These are phyloP conservation scores for Sugiyamaella japonica DNA, from an alignment of 1,139 yeast species.

Conservation along the genomic window DNA sequence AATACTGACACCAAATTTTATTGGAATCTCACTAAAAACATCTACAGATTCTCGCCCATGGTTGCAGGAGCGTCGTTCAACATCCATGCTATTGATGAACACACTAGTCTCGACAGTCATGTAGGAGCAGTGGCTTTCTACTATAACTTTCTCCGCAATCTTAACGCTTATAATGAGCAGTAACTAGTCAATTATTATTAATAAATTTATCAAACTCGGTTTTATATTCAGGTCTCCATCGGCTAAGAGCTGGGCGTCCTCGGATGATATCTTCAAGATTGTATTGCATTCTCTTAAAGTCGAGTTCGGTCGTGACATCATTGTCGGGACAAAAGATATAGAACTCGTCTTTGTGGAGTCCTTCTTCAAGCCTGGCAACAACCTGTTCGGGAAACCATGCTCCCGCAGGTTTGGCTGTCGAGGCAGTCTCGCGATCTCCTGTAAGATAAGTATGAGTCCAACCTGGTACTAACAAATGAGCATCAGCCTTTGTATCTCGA, in stretches of 20 bases:
- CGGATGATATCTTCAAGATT: constrained; percentile 28
- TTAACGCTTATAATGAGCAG: constrained; percentile 10
- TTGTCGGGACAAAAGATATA: constrained; percentile 37
- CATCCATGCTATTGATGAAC: constrained; percentile 63
- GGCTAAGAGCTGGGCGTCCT: constrained; percentile 32
- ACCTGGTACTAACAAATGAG: constrained; percentile 35
- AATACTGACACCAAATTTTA: constrained; percentile 83
- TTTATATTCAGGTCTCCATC: constrained; percentile 35
- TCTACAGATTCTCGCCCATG: constrained; percentile 62
- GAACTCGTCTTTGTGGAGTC: constrained; percentile 27
- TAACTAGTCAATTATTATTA: neutral
- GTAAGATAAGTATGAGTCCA: constrained; percentile 36
- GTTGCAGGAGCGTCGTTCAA: constrained; percentile 25
- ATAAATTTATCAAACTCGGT: constrained; percentile 23
- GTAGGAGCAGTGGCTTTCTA: constrained; percentile 59
- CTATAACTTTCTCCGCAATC: constrained; percentile 45
- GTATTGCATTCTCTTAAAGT: constrained; percentile 34
- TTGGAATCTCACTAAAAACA: constrained; percentile 69
- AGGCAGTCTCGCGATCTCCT: constrained; percentile 25
- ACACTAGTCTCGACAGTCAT: constrained; percentile 52
- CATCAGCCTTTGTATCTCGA: constrained; percentile 27
- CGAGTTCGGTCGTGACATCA: constrained; percentile 31
- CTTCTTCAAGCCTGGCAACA: constrained; percentile 29
- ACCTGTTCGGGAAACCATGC: constrained; percentile 37
- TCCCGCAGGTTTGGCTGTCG: constrained; percentile 32